Base-by-base conservation (phyloP, 1,284 basidiomycete genomes). In the Ustilago trichophora region DNA sequence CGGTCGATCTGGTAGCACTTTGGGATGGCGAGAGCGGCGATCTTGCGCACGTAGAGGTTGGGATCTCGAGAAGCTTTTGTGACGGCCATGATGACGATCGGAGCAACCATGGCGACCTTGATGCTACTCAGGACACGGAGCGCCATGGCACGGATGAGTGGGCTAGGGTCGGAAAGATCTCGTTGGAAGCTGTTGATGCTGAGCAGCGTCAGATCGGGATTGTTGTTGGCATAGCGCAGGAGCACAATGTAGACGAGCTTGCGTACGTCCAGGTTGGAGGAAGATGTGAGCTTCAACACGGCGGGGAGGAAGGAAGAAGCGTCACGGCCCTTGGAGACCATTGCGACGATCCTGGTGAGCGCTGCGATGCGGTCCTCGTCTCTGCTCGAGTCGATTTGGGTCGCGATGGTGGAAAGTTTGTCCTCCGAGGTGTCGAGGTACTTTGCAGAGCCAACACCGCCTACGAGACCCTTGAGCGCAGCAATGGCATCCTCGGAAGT, bases 171-270 rank as follows among this genome's bases (percentile, higher is more conserved):
- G 2, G 89, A 88, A 16, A 98, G 85, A 83, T 99, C 96, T 81
- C 93, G 93, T 83, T 99, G 96, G 80, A 98, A 98, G 10, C 95
- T 96, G 83, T 99, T 99, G 85, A 99, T 96, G 6, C 93, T 95
- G 21, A 99, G 86, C 31, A 99, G 84, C 0, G 96, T 91, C 47
- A 98, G 88, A 82, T 98, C 96, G 8, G 95, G 94, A 18, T 76
- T 75, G 37, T 33, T 54, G 41, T 59, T 70, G 37, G 95, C 93
- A 82, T 96, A 95, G 63, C 93, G 89, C 33, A 98, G 85, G 62
- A 98, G 89, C 83, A 95, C 97, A 72, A 98, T 95, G 83, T 98
- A 98, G 37, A 98, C 94, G 53, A 98, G 88, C 83, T 98, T 97
- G 66, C 94, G 89, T 70, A 97, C 91, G 82, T 97, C 93, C 42